phyloP scores from a whole-genome alignment of 2,329 filamentous ascomycete genomes.

The Polytolypa hystricis region DNA sequence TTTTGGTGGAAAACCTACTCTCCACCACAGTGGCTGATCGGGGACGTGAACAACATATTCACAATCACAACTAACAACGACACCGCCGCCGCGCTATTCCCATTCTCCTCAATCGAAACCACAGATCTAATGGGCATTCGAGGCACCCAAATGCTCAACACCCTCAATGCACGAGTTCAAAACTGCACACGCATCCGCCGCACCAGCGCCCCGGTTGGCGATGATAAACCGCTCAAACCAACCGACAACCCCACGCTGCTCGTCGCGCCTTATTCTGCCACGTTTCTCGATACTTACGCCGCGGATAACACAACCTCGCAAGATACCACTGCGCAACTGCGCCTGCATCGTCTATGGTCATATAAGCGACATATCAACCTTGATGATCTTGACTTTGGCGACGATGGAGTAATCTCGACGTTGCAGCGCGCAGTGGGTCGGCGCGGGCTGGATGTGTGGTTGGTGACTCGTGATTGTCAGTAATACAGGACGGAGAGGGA shows the following conservation, averaged over 20 bases:
- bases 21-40: slow-evolving; percentile 41
- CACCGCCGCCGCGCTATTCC: not conserved
- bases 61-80: slow-evolving; percentile 12
- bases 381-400: slow-evolving; percentile 41
- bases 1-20: slow-evolving; percentile 48
- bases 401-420: slow-evolving; percentile 37
- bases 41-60: slow-evolving; percentile 20
- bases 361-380: slow-evolving; percentile 39
- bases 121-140: slow-evolving; percentile 40
- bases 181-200: slow-evolving; percentile 16
- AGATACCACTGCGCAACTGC: slow-evolving; percentile 4
- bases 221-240: slow-evolving; percentile 3
- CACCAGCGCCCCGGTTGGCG: not conserved
- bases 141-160: slow-evolving; percentile 29
- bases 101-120: slow-evolving; percentile 27
- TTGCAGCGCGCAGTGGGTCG: slow-evolving; percentile 36
- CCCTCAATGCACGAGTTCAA: slow-evolving; percentile 25
- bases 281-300: slow-evolving; percentile 30
- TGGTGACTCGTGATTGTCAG: slow-evolving; percentile 26
- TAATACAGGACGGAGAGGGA: too few species aligned
- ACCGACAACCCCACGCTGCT: slow-evolving; percentile 23
- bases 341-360: slow-evolving; percentile 32
- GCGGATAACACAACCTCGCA: not conserved
- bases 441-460: slow-evolving; percentile 40
- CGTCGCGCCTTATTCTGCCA: slow-evolving; percentile 36